Conservation (phyloP, 2,329 filamentous ascomycete species). For the Penicillium aurantiogriseum region DNA sequence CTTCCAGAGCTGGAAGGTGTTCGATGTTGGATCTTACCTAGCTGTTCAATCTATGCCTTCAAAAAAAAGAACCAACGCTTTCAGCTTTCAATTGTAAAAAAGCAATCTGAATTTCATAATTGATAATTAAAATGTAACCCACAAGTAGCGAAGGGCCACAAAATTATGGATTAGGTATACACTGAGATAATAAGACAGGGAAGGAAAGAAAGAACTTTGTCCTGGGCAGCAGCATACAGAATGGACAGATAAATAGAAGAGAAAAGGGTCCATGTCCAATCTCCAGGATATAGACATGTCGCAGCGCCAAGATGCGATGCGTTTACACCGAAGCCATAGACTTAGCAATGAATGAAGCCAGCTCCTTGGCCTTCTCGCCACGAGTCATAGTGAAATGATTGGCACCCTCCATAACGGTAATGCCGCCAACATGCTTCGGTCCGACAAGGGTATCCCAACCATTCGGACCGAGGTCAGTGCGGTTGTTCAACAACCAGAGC, state of each 20-base stretch:
- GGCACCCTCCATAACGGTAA: conserved; percentile 34
- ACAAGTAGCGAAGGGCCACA: not conserved
- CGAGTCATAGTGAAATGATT: conserved; percentile 39
- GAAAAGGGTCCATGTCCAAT: not conserved
- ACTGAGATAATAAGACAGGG: conserved; percentile 3
- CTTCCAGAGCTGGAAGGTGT: too few species aligned
- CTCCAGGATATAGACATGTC: not conserved
- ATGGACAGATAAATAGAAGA: not conserved
- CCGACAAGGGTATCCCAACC: conserved; percentile 49
- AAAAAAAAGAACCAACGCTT: not conserved
- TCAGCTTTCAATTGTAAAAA: not conserved
- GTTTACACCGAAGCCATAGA: conserved; percentile 23
- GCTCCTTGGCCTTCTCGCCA: conserved; percentile 32
- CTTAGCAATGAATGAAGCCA: conserved; percentile 30
- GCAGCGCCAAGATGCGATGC: conserved; percentile 4
- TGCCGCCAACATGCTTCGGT: conserved; percentile 34
- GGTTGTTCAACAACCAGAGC: conserved; percentile 50
- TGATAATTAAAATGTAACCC: not conserved
- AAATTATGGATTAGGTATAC: conserved; percentile 8
- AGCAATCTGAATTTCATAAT: conserved; percentile 1
- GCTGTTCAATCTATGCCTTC: not conserved
- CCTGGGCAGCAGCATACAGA: not conserved
- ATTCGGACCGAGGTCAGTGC: conserved; percentile 49
- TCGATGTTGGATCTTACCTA: not conserved
- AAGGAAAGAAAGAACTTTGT: not conserved